These are phyloP conservation scores for Gossypium arboreum DNA, from an alignment of 345 rosid genomes.

Conservation along the genomic window DNA sequence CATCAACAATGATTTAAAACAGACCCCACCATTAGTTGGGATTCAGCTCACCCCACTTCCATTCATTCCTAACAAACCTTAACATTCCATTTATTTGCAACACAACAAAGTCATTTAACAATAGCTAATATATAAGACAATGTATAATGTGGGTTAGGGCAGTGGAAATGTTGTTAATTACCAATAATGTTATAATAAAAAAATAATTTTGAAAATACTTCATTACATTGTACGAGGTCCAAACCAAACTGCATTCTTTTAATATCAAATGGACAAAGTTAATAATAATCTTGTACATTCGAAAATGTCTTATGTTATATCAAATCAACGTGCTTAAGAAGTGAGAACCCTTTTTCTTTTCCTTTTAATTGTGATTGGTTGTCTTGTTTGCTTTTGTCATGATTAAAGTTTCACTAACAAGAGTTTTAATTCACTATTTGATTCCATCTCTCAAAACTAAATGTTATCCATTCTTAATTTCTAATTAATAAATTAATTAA, in stretches of 20 bases:
- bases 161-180: too few species aligned
- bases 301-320: slow-evolving; percentile 5
- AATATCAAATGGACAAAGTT: not conserved
- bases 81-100: not conserved
- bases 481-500: too few species aligned
- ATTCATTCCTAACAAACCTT: not conserved
- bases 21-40: slow-evolving; percentile 22
- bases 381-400: not conserved
- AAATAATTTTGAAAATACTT: too few species aligned
- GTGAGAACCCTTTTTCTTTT: not conserved
- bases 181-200: too few species aligned
- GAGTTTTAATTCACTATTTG: not conserved
- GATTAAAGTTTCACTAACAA: not conserved
- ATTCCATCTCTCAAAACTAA: not conserved
- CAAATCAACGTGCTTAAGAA: not conserved
- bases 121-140: too few species aligned
- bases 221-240: not conserved
- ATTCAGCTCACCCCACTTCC: slow-evolving; percentile 25
- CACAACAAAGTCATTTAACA: not conserved
- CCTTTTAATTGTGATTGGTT: not conserved
- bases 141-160: too few species aligned
- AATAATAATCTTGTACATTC: not conserved
- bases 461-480: too few species aligned
- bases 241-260: not conserved
- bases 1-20: slow-evolving; percentile 37